Base-by-base conservation (phyloP, 179 eudicot genomes). In the Beta corolliflora region DNA sequence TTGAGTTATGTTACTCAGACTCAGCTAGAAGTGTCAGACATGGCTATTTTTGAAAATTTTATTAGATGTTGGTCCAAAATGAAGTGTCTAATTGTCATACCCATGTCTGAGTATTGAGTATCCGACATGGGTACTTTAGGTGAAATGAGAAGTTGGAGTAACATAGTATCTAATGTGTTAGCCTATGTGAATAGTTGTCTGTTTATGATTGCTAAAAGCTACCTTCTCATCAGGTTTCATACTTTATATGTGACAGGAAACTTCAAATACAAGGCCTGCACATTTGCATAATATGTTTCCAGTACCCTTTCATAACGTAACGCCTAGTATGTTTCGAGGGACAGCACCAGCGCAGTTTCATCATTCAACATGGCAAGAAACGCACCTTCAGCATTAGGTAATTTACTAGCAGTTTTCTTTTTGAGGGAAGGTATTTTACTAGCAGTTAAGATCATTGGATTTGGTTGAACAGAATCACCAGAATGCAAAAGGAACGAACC, bases 221-320 rank as follows among this genome's bases (percentile, higher is more conserved):
- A 13, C 76, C 64, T 66, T 64, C 76, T 81, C 64, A 73, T 45
- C 36, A 13, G 12, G 68, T 36, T 25, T 64, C 25, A 11, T 76
- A 29, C 46, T 41, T 73, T 41, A 41, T 36, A 31, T 80, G 54
- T 88, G 79, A 83, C 91, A 91, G 93, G 93, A 87, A 80, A 81
- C 84, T 44, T 76, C 90, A 68, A 80, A 85, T 75, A 79, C 83
- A 56, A 90, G 91, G 82, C 87, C 90, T 46, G 84, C 85, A 56
- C 92, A 88, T 77, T 63, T 90, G 12, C 92, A 88, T 71, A 87
- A 88, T 70, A 77, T 85, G 88, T 83, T 88, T 85, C 92, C 93
- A 9, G 84, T 86, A 50, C 90, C 89, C 81, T 86, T 86, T 63
- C 91, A 84, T 79, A 86, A 77, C 77, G 80, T 73, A 56, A 81